Evolutionary conservation across 352 stramenopile genomes (phyloP).

Genomic region (Blastocystis sp.): DNA sequence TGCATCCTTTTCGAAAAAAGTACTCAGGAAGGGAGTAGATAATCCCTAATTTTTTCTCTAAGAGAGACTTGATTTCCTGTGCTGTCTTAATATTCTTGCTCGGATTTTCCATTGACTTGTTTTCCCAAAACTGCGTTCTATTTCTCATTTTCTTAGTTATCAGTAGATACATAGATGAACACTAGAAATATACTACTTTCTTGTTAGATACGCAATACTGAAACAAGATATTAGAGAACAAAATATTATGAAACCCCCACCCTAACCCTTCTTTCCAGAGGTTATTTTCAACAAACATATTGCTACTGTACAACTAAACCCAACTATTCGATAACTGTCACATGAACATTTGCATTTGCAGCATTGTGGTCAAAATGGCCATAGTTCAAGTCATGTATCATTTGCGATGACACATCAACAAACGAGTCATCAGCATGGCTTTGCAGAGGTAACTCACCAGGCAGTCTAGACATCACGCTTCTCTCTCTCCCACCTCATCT

Average conservation of each 20-base stretch:
- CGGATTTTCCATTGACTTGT: neutral
- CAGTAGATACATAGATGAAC: neutral
- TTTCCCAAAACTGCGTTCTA: neutral
- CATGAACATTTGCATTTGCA: neutral
- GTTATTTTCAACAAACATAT: neutral
- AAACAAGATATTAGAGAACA: neutral
- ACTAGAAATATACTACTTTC: neutral
- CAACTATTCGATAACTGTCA: neutral
- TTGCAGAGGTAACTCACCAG: neutral
- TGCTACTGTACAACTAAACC: neutral
- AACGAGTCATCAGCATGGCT: neutral
- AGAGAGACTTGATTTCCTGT: slow-evolving; percentile 9
- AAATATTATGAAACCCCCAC: neutral
- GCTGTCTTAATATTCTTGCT: neutral
- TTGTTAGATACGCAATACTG: neutral
- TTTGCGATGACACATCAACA: slow-evolving; percentile 3
- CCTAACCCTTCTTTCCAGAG: no score
- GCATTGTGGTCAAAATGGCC: neutral
- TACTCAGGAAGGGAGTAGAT: slow-evolving; percentile 32
- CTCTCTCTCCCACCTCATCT: neutral
- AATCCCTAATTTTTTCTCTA: neutral
- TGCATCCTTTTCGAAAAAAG: neutral
- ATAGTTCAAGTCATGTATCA: slow-evolving; percentile 7
- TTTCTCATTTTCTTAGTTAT: neutral
- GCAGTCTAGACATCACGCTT: neutral